Evolutionary conservation across 1,284 basidiomycete species (phyloP), one percentile per base, ranked within the genome.

Genomic region (Leccinum cinnamomeum): DNA sequence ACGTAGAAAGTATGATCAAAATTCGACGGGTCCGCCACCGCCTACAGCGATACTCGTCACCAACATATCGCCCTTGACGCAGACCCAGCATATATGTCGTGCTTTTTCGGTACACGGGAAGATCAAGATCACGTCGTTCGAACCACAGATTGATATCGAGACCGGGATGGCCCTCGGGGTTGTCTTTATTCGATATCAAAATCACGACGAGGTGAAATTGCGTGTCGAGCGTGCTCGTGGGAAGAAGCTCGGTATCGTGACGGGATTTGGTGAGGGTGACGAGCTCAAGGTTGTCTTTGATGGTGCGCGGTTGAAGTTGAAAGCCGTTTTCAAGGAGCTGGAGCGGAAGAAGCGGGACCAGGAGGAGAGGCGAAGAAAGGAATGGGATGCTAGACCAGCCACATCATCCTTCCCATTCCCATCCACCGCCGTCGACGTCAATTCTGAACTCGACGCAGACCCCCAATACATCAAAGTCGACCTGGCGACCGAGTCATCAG

Each of bases 101-200:
- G 87, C 91, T 70, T 90, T 97, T 71, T 75, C 81, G 4, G 70
- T 78, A 11, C 84, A 92, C 70, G 96, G 95, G 2, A 25, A 25
- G 25, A 25, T 25, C 23, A 74, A 79, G 11, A 81, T 97, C 68
- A 70, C 81, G 10, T 84, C 87, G 11, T 88, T 92, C 62, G 91
- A 95, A 66, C 85, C 90, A 41, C 92, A 95, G 72, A 85, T 91
- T 64, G 92, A 97, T 77, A 83, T 85, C 55, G 82, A 84, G 58
- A 94, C 88, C 20, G 95, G 95, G 12, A 89, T 87, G 64, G 86
- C 90, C 14, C 82, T 98, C 3, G 95, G 95, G 6, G 87, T 98
- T 48, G 87, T 92, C 58, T 88, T 86, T 72, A 83, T 98, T 69
- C 87, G 84, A 65, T 98, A 84, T 73, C 75, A 71, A 7, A 76